These are phyloP conservation scores for Jasminum sambac DNA, from an alignment of 257 asterid genomes.

Conservation along the genomic window DNA sequence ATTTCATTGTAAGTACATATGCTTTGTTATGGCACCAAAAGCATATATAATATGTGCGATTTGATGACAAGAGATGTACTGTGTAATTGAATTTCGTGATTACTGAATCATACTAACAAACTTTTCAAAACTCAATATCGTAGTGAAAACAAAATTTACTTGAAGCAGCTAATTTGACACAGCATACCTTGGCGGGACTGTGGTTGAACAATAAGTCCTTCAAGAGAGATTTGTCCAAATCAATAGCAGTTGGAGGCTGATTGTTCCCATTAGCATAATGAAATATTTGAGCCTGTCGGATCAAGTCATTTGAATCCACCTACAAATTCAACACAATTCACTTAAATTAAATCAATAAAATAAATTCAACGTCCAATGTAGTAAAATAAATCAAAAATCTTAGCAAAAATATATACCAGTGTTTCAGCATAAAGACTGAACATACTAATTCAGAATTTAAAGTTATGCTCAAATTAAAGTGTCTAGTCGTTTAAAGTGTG, in stretches of 20 bases:
- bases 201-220: slow-evolving; percentile 88
- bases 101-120: background rate
- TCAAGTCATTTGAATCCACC: slow-evolving; percentile 78
- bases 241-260: slow-evolving; percentile 89
- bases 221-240: slow-evolving; percentile 73
- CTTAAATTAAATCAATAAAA: background rate
- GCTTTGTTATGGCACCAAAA: background rate
- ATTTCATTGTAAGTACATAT: too few species aligned
- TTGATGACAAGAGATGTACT: background rate
- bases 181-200: slow-evolving; percentile 83
- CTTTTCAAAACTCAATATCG: background rate
- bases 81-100: background rate
- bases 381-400: too few species aligned
- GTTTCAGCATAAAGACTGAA: background rate
- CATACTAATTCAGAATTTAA: background rate
- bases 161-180: slow-evolving; percentile 10
- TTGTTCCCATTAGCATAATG: slow-evolving; percentile 78
- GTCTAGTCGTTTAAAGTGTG: slow-evolving; percentile 11
- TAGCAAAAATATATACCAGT: background rate
- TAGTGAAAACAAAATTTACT: background rate
- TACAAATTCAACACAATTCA: slow-evolving; percentile 28
- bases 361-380: background rate
- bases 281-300: slow-evolving; percentile 81
- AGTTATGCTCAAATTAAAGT: background rate
- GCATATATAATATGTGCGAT: background rate